Conservation (phyloP, 1,139 yeast genomes). For the Suhomyces coccinellae region DNA sequence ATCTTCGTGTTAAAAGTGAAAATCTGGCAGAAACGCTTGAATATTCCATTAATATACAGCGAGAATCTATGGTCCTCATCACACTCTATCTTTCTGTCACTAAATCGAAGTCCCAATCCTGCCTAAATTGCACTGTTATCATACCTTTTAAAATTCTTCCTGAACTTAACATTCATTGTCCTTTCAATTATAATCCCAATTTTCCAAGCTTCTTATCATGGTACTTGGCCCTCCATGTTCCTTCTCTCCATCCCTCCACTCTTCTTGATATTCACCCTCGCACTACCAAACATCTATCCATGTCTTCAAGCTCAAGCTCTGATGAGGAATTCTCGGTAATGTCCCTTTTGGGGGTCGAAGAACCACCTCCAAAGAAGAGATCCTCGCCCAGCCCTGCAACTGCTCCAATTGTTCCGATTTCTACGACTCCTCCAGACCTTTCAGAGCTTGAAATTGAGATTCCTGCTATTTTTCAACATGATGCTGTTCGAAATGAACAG, state of each 20-base stretch:
- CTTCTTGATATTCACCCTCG: not conserved
- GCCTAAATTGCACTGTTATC: no score
- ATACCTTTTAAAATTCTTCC: no score
- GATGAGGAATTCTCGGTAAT: constrained; percentile 11
- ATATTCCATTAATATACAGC: no score
- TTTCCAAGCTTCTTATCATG: no score
- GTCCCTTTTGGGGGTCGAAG: constrained; percentile 5
- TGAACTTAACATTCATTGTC: not conserved
- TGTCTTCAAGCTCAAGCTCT: constrained; percentile 7
- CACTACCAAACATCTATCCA: constrained; percentile 6
- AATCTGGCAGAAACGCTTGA: no score
- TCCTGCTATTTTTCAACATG: constrained; percentile 29
- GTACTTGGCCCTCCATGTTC: not conserved
- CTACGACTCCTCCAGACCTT: constrained; percentile 1
- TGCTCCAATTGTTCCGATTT: not conserved
- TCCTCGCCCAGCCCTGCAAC: not conserved
- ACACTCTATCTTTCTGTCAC: no score
- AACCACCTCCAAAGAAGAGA: not conserved
- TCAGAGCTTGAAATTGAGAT: constrained; percentile 24
- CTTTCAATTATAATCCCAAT: not conserved
- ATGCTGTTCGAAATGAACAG: constrained; percentile 27
- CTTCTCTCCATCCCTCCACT: not conserved
- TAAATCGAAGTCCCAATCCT: not conserved
- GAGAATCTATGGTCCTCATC: no score
- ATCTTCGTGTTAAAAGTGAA: no score